phyloP scores from a whole-genome alignment of 352 stramenopile genomes.

The Pythium sp. region DNA sequence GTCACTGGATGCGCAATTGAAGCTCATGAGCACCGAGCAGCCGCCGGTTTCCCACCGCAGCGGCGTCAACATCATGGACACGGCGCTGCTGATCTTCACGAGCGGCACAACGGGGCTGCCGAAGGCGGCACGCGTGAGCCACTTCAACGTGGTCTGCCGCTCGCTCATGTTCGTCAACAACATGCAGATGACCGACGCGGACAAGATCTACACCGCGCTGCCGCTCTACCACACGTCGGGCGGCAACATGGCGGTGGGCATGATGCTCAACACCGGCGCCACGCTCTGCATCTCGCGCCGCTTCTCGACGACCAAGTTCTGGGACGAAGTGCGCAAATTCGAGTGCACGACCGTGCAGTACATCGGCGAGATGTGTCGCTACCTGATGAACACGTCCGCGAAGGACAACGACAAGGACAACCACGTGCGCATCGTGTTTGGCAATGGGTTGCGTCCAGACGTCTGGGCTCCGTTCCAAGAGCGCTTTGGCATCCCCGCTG shows the following conservation, averaged over 20 bases:
- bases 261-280: conserved; percentile 72
- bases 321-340: conserved; percentile 63
- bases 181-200: conserved; percentile 50
- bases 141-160: conserved; percentile 67
- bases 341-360: conserved; percentile 86
- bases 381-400: conserved; percentile 62
- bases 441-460: conserved; percentile 88
- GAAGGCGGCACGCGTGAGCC: conserved; percentile 73
- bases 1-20: conserved; percentile 43
- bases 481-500: conserved; percentile 78
- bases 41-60: conserved; percentile 25
- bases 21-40: conserved; percentile 23
- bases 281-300: conserved; percentile 70
- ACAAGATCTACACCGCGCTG: conserved; percentile 76
- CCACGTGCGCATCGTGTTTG: conserved; percentile 77
- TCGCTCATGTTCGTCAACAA: conserved; percentile 45
- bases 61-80: conserved; percentile 47
- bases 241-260: conserved; percentile 72
- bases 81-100: conserved; percentile 75
- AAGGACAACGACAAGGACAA: conserved; percentile 56
- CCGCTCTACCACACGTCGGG: conserved; percentile 84
- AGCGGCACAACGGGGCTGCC: conserved; percentile 79
- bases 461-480: conserved; percentile 86
- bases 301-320: conserved; percentile 76
- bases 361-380: conserved; percentile 89